phyloP scores from a whole-genome alignment of 306 rosid genomes.

The Adenanthera pavonina region DNA sequence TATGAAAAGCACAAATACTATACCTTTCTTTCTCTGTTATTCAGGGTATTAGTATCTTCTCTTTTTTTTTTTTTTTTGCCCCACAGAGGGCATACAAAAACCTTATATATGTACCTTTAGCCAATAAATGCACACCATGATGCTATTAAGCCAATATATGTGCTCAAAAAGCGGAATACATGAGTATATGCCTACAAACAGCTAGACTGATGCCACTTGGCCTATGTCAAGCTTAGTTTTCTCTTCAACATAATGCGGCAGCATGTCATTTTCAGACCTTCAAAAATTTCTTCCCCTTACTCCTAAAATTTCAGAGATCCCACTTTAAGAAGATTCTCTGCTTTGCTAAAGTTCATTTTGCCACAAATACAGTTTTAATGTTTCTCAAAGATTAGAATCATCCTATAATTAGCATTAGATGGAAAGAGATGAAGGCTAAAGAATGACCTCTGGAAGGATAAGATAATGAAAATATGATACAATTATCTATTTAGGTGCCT shows the following conservation, averaged over 20 bases:
- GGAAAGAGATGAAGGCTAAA: not conserved
- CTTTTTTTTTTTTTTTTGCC: too few species aligned
- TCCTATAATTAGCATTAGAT: not conserved
- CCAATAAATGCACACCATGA: not conserved
- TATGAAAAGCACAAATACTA: not conserved
- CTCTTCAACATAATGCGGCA: not conserved
- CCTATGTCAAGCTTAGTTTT: not conserved
- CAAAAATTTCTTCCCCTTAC: not conserved
- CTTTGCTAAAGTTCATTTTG: not conserved
- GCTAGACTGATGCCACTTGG: not conserved
- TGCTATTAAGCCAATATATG: not conserved
- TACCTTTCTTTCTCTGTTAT: not conserved
- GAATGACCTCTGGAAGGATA: not conserved
- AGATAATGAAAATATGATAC: not conserved
- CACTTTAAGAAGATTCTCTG: not conserved
- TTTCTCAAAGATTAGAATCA: not conserved
- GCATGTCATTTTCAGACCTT: not conserved
- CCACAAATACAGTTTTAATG: not conserved
- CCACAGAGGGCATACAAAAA: not conserved
- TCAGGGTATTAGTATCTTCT: slow-evolving; percentile 1
- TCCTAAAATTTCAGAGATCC: not conserved
- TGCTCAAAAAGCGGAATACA: not conserved
- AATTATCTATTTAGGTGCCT: not conserved
- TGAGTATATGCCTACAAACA: not conserved
- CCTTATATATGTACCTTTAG: not conserved